Base-by-base conservation (phyloP, 2,329 filamentous ascomycete genomes). In the Didymella exigua region DNA sequence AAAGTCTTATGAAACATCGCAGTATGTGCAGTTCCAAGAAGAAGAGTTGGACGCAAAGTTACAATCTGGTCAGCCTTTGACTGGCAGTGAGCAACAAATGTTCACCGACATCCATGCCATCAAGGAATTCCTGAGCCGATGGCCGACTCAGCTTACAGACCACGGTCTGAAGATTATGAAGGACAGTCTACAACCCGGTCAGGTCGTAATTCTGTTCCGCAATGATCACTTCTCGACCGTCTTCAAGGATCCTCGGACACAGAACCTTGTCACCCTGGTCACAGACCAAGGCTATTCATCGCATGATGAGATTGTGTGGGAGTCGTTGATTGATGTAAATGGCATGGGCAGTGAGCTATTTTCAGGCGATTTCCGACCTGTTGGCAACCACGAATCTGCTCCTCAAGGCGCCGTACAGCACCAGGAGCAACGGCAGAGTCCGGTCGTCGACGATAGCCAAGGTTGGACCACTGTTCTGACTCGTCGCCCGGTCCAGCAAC, bases 191-290 rank as follows among this genome's bases (percentile, higher is more conserved):
- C 78, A 83, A 11, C 88, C 91, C 1, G 93, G 92, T 1, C 86
- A 89, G 1, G 85, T 97, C 58, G 91, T 91, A 0, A 98, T 99
- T 44, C 77, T 99, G 1, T 99, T 99, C 78, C 86, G 95, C 23
- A 99, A 99, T 67, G 93, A 99, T 69, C 95, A 99, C 72, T 99
- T 99, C 70, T 92, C 91, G 36, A 98, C 93, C 0, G 75, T 99
- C 0, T 96, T 96, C 75, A 91, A 93, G 57, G 91, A 98, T 65
- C 91, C 93, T 0, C 79, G 87, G 38, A 91, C 88, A 0, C 81
- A 86, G 34, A 84, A 90, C 61, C 81, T 98, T 1, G 84, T 93
- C 60, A 91, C 90, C 0, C 79, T 99, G 3, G 92, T 99, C 13
- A 98, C 95, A 0, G 95, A 99, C 71, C 89, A 91, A 23, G 95